A percentile compares a stretch with the other conserved stretches of the same genome.
These are phyloP conservation scores for Capronia coronata DNA, from an alignment of 2,329 filamentous ascomycete genomes.

Conservation along the genomic window DNA sequence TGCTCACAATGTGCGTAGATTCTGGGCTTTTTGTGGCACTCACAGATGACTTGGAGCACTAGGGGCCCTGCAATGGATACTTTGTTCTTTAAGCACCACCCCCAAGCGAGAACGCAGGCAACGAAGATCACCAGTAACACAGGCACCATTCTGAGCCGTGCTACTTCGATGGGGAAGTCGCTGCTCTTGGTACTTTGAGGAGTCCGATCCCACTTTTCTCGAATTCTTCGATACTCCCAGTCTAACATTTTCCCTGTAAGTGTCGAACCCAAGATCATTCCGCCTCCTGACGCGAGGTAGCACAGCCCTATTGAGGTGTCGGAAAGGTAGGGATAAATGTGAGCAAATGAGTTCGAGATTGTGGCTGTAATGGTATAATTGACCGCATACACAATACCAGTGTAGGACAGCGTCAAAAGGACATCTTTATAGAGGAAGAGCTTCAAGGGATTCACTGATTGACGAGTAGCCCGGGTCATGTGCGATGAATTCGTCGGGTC, in stretches of 20 bases:
- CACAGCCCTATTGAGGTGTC: conserved; percentile 45
- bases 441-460: conserved; percentile 39
- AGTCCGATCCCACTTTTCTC: conserved; percentile 17
- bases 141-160: conserved; percentile 45
- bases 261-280: conserved; percentile 49
- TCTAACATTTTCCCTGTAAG: conserved; percentile 49
- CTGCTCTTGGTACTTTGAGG: background rate
- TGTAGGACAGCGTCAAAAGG: conserved; percentile 42
- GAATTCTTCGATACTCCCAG: conserved; percentile 44
- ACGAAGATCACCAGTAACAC: conserved; percentile 32
- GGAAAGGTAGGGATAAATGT: conserved; percentile 37
- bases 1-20: background rate
- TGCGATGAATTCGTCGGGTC: background rate
- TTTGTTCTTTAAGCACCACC: conserved; percentile 1
- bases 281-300: conserved; percentile 52
- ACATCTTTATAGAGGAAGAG: conserved; percentile 44
- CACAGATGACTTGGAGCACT: conserved; percentile 4
- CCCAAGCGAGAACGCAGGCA: conserved; percentile 1
- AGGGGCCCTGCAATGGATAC: background rate
- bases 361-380: conserved; percentile 52
- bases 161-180: conserved; percentile 45
- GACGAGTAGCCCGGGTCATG: conserved; percentile 36
- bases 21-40: background rate
- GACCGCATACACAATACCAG: conserved; percentile 47
- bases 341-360: conserved; percentile 46